Base-by-base conservation (phyloP, 768 basidiomycete species). In the Leucocoprinus leucothites region DNA sequence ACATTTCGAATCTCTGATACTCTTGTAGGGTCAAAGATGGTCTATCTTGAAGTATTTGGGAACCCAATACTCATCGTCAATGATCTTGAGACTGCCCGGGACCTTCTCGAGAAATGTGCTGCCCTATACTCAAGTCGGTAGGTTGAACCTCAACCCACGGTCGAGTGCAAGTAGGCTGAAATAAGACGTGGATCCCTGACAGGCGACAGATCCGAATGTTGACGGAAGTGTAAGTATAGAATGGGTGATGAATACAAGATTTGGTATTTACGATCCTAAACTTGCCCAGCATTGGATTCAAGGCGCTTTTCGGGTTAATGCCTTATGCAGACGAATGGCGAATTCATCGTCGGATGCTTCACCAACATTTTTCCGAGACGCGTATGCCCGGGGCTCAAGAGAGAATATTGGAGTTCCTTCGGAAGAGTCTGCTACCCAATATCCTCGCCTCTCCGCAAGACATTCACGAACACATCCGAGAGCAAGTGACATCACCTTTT, bases 1-100 rank as follows among this genome's bases (percentile, higher is more conserved):
- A 22, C 5, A 4, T 18, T 6, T 21, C n/a, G 9, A 19, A 19
- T n/a, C n/a, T n/a, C n/a, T 44, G 43, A 22, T 44, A 19, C 18
- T 13, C 7, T 44, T 3, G 7, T 14, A 44, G 43, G 43, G 43
- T 3, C 43, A 8, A 44, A 44, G 21, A 36, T 59, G 9, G 26
- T 56, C 3, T 59, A 59, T 40, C 35, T 59, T 22, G 49, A 59
- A 19, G 45, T 28, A 1, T 19, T 57, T 8, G 58, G 55, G 2
- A 45, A 59, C 21, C 35, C 25, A 7, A 34, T 59, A n/a, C 22
- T 56, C 35, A 22, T 59, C n/a, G 18, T 56, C 9, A 51, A 56
- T 36, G 42, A 42, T 5, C 22, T 28, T 4, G 6, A 25, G 8
- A 43, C 22, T 6, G 28, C 41, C 11, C 7, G 18, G 8, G 55